These are phyloP conservation scores for Thamnidium elegans DNA, from an alignment of 192 early-diverging fungal species.

Conservation along the genomic window DNA sequence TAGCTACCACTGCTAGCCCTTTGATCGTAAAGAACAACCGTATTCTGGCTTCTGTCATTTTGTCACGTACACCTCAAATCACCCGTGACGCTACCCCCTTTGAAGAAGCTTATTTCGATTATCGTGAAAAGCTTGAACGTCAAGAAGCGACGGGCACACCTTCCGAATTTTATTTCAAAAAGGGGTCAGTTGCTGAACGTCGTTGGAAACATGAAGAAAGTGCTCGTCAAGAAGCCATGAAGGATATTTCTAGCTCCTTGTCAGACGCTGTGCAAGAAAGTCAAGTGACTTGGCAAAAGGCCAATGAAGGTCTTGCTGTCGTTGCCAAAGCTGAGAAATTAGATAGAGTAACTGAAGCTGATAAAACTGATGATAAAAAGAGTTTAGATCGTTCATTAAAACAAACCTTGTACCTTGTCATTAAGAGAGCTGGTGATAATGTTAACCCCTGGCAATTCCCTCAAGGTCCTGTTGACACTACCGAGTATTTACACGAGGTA, in stretches of 20 bases:
- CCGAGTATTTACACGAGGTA: constrained; percentile 74
- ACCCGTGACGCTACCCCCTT: constrained; percentile 59
- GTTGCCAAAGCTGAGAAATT: constrained; percentile 49
- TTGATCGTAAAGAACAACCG: constrained; percentile 41
- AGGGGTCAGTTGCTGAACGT: constrained; percentile 67
- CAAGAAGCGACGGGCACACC: constrained; percentile 54
- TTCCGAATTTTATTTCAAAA: constrained; percentile 75
- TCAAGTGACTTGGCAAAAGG: constrained; percentile 11
- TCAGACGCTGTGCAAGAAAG: constrained; percentile 16
- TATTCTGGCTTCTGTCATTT: constrained; percentile 58
- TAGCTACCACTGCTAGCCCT: constrained; percentile 17
- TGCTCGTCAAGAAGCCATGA: constrained; percentile 32
- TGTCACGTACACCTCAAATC: constrained; percentile 68
- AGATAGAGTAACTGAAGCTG: constrained; percentile 59
- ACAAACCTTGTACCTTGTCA: constrained; percentile 77
- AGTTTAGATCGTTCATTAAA: constrained; percentile 77
- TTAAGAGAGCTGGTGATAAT: constrained; percentile 51
- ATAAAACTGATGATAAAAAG: constrained; percentile 59
- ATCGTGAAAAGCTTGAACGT: constrained; percentile 61
- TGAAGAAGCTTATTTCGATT: constrained; percentile 66
- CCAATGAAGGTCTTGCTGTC: constrained; percentile 3
- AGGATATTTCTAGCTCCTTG: constrained; percentile 9
- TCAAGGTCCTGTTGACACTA: constrained; percentile 55
- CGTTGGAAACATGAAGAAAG: constrained; percentile 54
- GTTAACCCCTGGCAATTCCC: constrained; percentile 71